A percentile compares a stretch with the other conserved stretches of the same genome.
These are phyloP conservation scores for Ophiognomonia clavigignenti-juglandacearum DNA, from an alignment of 2,329 filamentous ascomycete species.

Conservation along the genomic window DNA sequence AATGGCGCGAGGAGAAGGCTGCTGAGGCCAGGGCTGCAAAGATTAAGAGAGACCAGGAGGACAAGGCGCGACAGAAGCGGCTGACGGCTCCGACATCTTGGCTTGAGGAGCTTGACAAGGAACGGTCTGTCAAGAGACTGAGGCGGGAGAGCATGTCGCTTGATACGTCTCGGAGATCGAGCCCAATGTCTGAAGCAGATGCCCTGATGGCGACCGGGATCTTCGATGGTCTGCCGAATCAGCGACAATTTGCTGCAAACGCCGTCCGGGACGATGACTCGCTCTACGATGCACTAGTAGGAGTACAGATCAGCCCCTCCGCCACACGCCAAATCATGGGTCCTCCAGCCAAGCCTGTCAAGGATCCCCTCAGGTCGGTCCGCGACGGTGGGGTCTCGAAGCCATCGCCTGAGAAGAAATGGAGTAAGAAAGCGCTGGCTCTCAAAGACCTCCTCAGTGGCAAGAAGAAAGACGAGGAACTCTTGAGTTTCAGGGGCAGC, in stretches of 20 bases:
- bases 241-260: constrained; percentile 27
- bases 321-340: constrained; percentile 13
- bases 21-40: constrained; percentile 27
- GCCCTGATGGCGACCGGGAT: constrained; percentile 38
- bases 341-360: constrained; percentile 13
- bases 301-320: constrained; percentile 13
- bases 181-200: constrained; percentile 26
- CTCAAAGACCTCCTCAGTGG: constrained; percentile 12
- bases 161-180: constrained; percentile 26
- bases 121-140: constrained; percentile 24
- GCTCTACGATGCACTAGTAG: constrained; percentile 14
- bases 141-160: constrained; percentile 20
- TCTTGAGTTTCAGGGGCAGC: constrained; percentile 16
- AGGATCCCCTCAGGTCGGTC: constrained; percentile 15
- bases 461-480: constrained; percentile 15
- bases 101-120: constrained; percentile 16
- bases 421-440: constrained; percentile 14
- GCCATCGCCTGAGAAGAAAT: constrained; percentile 5
- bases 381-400: constrained; percentile 12
- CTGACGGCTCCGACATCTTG: constrained; percentile 14
- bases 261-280: constrained; percentile 29
- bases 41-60: constrained; percentile 32
- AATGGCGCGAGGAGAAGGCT: constrained; percentile 36
- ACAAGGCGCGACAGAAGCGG: constrained; percentile 22
- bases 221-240: constrained; percentile 34